Evolutionary conservation across 306 rosid genomes (phyloP), one percentile per base, ranked within the genome.

Genomic region (Luffa acutangula): DNA sequence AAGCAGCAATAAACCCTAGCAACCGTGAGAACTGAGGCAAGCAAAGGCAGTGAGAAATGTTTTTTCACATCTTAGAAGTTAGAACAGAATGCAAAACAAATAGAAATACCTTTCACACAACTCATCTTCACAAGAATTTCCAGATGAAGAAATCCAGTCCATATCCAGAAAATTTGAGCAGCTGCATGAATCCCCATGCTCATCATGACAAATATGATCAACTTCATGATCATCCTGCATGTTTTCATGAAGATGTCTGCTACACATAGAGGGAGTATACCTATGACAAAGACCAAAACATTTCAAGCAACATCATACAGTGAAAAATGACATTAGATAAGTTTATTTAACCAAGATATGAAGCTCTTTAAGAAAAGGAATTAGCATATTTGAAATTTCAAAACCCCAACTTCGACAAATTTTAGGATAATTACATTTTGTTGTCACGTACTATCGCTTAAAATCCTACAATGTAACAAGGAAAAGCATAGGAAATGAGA

Each of bases 91-190:
- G 76, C 37, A 71, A 59, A 73, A 54, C 13, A 7, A 41, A 46
- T 34, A 51, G 36, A 80, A 85, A 80, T 86, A 93, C 99, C 99
- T 87, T 82, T 82, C 93, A 79, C 80, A 84, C 58, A 81, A 57
- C 67, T 93, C 99, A 77, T 92, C 97, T 90, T 95, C 98, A 85
- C 91, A 88, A 51, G 99, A 93, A 87, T 90, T 93, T 85, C 86
- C 98, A 18, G 98, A 91, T 14, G 98, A 87, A 76, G 99, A 93
- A 81, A 91, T 86, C 94, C 97, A 91, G 58, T 88, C 97, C 43
- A 79, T 79, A 79, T 96, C 93, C 75, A 89, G 83, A 81, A 91
- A 86, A 86, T 89, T 86, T 42, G 98, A 89, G 87, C 93, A 90
- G 85, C 88, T 90, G 63, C 87, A 85, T 21, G 89, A 85, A 79